Evolutionary conservation across 306 rosid genomes (phyloP).

Genomic region (Bauhinia variegata): DNA sequence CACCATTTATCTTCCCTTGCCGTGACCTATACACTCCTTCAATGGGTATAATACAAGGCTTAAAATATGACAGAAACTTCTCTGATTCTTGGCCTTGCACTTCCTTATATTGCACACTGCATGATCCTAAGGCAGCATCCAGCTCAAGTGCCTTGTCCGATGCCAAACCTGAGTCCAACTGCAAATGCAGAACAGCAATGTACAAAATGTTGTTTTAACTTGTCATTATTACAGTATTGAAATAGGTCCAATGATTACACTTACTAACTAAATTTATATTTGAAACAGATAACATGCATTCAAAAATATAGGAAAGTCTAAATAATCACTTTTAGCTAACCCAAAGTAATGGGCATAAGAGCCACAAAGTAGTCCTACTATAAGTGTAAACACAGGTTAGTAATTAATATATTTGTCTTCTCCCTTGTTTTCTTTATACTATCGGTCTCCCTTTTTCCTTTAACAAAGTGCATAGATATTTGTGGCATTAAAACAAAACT

Average conservation of each 20-base stretch:
- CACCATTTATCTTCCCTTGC: conserved; percentile 54
- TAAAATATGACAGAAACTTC: conserved; percentile 84
- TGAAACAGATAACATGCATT: conserved; percentile 1
- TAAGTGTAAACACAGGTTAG: no score
- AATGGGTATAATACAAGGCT: conserved; percentile 85
- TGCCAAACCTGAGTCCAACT: conserved; percentile 82
- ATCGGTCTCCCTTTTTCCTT: no score
- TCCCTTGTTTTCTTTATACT: no score
- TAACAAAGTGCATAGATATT: neutral
- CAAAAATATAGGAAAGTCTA: no score
- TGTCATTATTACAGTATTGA: neutral
- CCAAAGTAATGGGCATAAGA: no score
- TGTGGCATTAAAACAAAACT: neutral
- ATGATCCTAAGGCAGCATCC: conserved; percentile 90
- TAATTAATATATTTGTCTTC: no score
- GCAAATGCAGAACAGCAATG: conserved; percentile 35
- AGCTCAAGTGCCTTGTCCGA: conserved; percentile 92
- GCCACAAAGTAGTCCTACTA: no score
- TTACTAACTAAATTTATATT: conserved; percentile 16
- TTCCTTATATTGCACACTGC: conserved; percentile 92
- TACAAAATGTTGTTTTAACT: conserved; percentile 26
- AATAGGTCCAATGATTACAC: conserved; percentile 5
- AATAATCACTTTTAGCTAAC: no score
- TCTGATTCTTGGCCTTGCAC: conserved; percentile 85
- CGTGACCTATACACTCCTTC: conserved; percentile 79